Base-by-base conservation (phyloP, 2,329 filamentous ascomycete species). In the Calonectria multiphialidica region DNA sequence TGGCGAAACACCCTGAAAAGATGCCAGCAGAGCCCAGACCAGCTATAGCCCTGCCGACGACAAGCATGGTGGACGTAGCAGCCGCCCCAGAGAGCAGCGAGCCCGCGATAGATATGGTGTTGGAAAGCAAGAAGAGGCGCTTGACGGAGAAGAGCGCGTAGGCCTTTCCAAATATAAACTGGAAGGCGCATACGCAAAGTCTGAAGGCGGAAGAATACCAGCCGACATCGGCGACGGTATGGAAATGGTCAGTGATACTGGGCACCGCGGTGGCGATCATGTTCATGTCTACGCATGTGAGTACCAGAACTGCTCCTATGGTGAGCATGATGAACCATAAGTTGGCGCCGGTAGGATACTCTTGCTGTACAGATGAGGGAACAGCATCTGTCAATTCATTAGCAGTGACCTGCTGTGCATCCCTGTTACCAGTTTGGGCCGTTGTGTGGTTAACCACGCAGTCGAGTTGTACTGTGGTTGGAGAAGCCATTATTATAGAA, bases 21-120 rank as follows among this genome's bases (percentile, higher is more conserved):
- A 88, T 68, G 0, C 83, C 87, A 6, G 86, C 82, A 2, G 82
- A 83, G 0, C 87, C 87, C 0, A 83, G 72, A 0, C 87, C 87
- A 0, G 87, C 83, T 1, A 88, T 78, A 0, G 86, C 87, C 10
- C 87, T 80, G 0, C 87, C 87, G 2, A 85, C 72, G 40, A 89
- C 88, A 44, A 89, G 82, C 80, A 85, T 84, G 0, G 78, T 77
- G 0, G 84, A 85, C 16, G 78, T 84, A 0, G 75, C 80, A 0
- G 87, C 85, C 74, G 83, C 15, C 71, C 73, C 88, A 49, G 87
- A 89, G 4, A 89, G 79, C 0, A 88, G 62, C 0, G 83, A 86
- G 0, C 88, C 87, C 0, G 83, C 61, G 45, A 87, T 84, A n/a
- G 88, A 88, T 4, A 86, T 77, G 0, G 77, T 49, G 1, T 88